Evolutionary conservation across 75 land plant genomes (phyloP).

Genomic region (Azolla pinnata): DNA sequence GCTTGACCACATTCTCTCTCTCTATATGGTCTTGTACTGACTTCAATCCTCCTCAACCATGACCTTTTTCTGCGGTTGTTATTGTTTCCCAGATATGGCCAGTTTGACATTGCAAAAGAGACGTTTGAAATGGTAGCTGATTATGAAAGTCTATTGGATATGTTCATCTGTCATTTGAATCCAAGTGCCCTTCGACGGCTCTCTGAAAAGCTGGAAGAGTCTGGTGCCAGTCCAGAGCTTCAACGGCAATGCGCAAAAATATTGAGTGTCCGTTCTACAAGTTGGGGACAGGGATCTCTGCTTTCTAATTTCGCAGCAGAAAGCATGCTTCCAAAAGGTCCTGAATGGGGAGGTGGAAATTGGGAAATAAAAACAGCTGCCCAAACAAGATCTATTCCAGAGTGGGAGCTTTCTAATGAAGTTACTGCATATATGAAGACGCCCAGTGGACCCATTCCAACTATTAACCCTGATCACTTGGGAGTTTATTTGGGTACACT

Average conservation of each 20-base stretch:
- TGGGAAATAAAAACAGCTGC: slow-evolving; percentile 90
- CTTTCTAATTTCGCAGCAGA: slow-evolving; percentile 98
- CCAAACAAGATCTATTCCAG: slow-evolving; percentile 51
- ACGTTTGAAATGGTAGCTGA: slow-evolving; percentile 92
- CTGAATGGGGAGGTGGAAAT: slow-evolving; percentile 99
- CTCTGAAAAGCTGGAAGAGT: slow-evolving; percentile 83
- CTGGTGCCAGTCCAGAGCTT: slow-evolving; percentile 63
- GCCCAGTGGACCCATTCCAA: slow-evolving; percentile 75
- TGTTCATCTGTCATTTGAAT: slow-evolving; percentile 93
- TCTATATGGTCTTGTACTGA: no score
- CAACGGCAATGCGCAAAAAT: slow-evolving; percentile 84
- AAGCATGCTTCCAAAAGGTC: slow-evolving; percentile 95
- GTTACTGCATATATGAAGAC: slow-evolving; percentile 98
- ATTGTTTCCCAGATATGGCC: slow-evolving; percentile 75
- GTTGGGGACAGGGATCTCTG: slow-evolving; percentile 88
- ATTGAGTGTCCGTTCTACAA: slow-evolving; percentile 71
- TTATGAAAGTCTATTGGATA: slow-evolving; percentile 85
- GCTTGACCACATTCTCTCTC: no score
- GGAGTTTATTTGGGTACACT: slow-evolving; percentile 91
- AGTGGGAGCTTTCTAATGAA: slow-evolving; percentile 95
- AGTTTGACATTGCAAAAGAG: slow-evolving; percentile 97
- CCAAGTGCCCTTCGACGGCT: slow-evolving; percentile 93
- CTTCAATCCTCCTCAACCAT: no score
- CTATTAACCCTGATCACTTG: slow-evolving; percentile 85
- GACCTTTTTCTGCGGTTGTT: background rate